A percentile compares a stretch with the other conserved stretches of the same genome.
Evolutionary conservation across 768 basidiomycete species (phyloP).

Genomic region (Boletellus ananas): DNA sequence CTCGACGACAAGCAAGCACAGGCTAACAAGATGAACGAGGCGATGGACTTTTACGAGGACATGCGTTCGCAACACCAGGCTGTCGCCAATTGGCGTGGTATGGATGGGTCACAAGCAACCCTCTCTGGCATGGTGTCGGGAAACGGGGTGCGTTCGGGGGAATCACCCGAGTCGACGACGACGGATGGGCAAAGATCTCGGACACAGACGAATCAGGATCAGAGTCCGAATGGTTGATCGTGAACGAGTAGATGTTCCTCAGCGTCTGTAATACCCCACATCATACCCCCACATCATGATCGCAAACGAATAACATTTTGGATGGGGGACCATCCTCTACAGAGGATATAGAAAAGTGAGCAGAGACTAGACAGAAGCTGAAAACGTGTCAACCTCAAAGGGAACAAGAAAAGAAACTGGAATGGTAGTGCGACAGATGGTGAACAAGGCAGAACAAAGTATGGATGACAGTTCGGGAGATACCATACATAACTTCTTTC

Average conservation of each 20-base stretch:
- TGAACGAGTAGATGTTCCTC: constrained; percentile 40
- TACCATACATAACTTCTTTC: constrained; percentile 34
- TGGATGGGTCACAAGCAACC: constrained; percentile 29
- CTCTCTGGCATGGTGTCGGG: constrained; percentile 37
- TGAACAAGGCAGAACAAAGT: constrained; percentile 25
- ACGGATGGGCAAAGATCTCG: constrained; percentile 76
- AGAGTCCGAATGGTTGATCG: constrained; percentile 91
- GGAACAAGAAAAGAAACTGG: constrained; percentile 20
- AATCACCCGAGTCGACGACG: constrained; percentile 34
- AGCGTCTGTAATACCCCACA: constrained; percentile 16
- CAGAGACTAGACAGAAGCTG: constrained; percentile 13
- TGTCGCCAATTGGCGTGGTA: constrained; percentile 55
- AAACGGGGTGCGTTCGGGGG: constrained; percentile 44
- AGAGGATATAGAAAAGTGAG: constrained; percentile 24
- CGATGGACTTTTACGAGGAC: constrained; percentile 84
- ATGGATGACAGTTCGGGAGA: constrained; percentile 28
- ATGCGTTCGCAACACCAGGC: constrained; percentile 73
- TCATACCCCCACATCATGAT: constrained; percentile 20
- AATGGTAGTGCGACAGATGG: constrained; percentile 17
- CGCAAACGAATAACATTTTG: constrained; percentile 21
- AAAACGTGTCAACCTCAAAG: constrained; percentile 24
- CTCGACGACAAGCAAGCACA: constrained; percentile 91
- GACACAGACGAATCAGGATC: constrained; percentile 64
- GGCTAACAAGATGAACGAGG: constrained; percentile 94
- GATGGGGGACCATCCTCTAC: constrained; percentile 31